Conservation (phyloP, 768 basidiomycete species). For the Suillus spraguei region DNA sequence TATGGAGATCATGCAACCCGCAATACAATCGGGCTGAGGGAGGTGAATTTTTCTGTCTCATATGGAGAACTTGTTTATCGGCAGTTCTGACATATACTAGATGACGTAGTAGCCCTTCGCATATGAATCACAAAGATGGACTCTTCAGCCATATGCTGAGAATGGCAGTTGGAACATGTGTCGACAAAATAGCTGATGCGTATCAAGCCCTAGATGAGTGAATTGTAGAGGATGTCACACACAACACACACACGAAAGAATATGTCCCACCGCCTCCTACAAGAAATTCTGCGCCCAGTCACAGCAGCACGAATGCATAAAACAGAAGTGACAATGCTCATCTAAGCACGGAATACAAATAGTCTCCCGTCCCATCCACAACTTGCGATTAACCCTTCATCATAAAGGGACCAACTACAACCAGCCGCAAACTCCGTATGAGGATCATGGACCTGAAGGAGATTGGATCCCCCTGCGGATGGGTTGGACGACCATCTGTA, state of each 20-base stretch:
- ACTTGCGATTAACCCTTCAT: slow-evolving; percentile 83
- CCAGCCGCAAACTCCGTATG: slow-evolving; percentile 97
- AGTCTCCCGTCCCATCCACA: slow-evolving; percentile 92
- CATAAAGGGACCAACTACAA: slow-evolving; percentile 89
- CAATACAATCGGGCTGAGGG: neutral
- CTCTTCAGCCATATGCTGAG: neutral
- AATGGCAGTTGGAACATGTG: neutral
- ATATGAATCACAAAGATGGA: too few relatives aligned
- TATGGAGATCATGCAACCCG: neutral
- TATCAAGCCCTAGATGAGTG: neutral
- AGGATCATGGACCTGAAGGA: slow-evolving; percentile 75
- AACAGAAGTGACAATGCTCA: neutral
- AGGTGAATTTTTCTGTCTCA: neutral
- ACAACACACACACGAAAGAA: neutral
- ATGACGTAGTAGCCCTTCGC: neutral
- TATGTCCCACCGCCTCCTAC: too few relatives aligned
- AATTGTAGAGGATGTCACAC: neutral
- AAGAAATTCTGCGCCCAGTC: neutral
- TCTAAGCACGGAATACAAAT: slow-evolving; percentile 61
- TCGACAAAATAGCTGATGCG: neutral
- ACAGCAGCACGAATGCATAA: neutral
- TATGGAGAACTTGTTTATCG: neutral
- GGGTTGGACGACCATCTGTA: slow-evolving; percentile 76
- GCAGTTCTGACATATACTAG: neutral
- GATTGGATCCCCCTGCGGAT: slow-evolving; percentile 45